Base-by-base conservation (phyloP, 495 filamentous ascomycete genomes). In the Niebla homalea region DNA sequence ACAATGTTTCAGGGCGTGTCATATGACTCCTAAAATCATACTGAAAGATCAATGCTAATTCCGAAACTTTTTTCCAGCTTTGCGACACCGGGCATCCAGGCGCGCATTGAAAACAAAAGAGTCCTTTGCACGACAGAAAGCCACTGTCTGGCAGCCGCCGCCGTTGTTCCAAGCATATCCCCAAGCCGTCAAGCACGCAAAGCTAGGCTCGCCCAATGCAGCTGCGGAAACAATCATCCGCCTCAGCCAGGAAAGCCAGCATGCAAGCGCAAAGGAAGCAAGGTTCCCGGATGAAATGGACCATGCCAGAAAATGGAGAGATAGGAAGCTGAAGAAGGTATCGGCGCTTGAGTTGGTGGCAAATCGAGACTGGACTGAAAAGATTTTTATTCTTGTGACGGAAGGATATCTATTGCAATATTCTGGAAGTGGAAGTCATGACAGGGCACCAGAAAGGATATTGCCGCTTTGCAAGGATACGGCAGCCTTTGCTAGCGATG, bases 151-250 rank as follows among this genome's bases (percentile, higher is more conserved):
- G 84, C 76, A 80, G 48, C 81, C 85, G 3, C 88, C 89, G 7
- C 85, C 89, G 3, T 70, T 96, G 6, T 95, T 89, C 65, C 80
- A 93, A 59, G 87, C 87, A n/a, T 94, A 87, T 62, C 83, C 88
- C 1, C 90, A 94, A 63, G 78, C 89, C 8, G 77, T 67, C 52
- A 83, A 76, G 54, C 71, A 81, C 61, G 72, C 70, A 16, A 70
- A 57, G 25, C 61, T 83, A 1, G 56, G 66, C 8, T 65, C 72
- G 11, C 74, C 77, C 2, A 61, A 65, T 7, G 59, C 76, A 41
- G 74, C 76, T 0, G 70, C 75, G 0, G 78, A 81, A 23, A 61
- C 66, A 6, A 78, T 95, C 23, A 60, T 89, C 20, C 81, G 85
- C 22, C 47, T 70, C 1, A 62, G 70, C 40, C 64, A 62, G 5